phyloP scores from a whole-genome alignment of 2,329 filamentous ascomycete genomes.

The Hypoxylon sp. region DNA sequence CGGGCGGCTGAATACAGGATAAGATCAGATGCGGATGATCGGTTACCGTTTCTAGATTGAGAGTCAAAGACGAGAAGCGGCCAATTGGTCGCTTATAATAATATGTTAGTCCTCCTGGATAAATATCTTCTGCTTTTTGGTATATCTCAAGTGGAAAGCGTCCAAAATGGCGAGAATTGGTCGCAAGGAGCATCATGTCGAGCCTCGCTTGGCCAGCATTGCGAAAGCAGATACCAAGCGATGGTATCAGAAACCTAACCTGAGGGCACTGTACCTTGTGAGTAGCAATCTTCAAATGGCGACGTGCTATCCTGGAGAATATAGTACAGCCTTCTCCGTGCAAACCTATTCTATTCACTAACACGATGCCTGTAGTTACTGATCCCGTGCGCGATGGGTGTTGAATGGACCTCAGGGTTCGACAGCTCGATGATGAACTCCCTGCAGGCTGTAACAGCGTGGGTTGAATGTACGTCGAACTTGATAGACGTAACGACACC shows the following conservation, averaged over 20 bases:
- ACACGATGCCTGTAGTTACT: slow-evolving; percentile 40
- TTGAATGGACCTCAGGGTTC: slow-evolving; percentile 55
- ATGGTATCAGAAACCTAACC: slow-evolving; percentile 54
- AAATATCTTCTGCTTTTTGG: no score
- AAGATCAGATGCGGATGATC: slow-evolving; percentile 31
- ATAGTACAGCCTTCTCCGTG: no score
- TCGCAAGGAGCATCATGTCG: slow-evolving; percentile 47
- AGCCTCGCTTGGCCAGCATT: slow-evolving; percentile 48
- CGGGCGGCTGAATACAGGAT: slow-evolving; percentile 25
- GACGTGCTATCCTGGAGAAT: no score
- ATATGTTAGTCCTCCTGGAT: neutral
- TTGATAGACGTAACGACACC: neutral
- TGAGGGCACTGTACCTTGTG: slow-evolving; percentile 50
- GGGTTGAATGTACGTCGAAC: slow-evolving; percentile 47
- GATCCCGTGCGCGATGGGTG: slow-evolving; percentile 52
- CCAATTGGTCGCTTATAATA: neutral
- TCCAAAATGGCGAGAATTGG: slow-evolving; percentile 49
- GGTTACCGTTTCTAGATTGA: slow-evolving; percentile 21
- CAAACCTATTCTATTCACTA: no score
- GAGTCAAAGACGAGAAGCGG: neutral
- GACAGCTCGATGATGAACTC: slow-evolving; percentile 56
- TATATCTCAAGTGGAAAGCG: no score
- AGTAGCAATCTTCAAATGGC: neutral
- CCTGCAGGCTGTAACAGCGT: slow-evolving; percentile 52
- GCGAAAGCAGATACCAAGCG: slow-evolving; percentile 47